These are phyloP conservation scores for Chiua sp. DNA, from an alignment of 1,284 basidiomycete genomes.

Conservation along the genomic window DNA sequence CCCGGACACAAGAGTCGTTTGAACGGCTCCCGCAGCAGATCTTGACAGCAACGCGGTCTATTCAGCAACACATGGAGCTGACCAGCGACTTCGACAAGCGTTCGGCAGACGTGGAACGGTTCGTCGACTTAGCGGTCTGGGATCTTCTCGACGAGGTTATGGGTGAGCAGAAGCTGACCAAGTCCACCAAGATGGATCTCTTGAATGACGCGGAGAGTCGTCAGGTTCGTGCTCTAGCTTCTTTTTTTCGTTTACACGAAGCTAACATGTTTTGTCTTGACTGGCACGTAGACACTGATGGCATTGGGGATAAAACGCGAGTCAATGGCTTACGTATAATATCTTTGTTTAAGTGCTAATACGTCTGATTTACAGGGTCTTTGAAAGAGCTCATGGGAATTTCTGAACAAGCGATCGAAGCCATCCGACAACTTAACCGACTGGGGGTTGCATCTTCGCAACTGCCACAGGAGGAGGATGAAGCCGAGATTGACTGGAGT, in stretches of 20 bases:
- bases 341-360: neutral
- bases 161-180: constrained; percentile 42
- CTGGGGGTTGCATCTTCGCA: constrained; percentile 4
- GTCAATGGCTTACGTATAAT: constrained; percentile 18
- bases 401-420: constrained; percentile 27
- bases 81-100: constrained; percentile 35
- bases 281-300: constrained; percentile 48
- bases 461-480: constrained; percentile 8
- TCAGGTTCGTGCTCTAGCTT: constrained; percentile 41
- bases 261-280: constrained; percentile 1
- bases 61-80: constrained; percentile 53
- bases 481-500: neutral
- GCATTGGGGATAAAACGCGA: constrained; percentile 59
- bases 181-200: constrained; percentile 50
- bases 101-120: constrained; percentile 17
- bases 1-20: constrained; percentile 40
- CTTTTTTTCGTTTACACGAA: too few species aligned
- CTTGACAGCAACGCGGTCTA: constrained; percentile 48
- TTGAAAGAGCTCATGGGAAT: constrained; percentile 28
- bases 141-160: constrained; percentile 55
- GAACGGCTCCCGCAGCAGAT: constrained; percentile 57
- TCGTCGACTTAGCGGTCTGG: constrained; percentile 46
- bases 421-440: constrained; percentile 25
- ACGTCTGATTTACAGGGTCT: constrained; percentile 22
- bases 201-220: constrained; percentile 54